Base-by-base conservation (phyloP, 768 basidiomycete genomes). In the Trametopsis cervina region DNA sequence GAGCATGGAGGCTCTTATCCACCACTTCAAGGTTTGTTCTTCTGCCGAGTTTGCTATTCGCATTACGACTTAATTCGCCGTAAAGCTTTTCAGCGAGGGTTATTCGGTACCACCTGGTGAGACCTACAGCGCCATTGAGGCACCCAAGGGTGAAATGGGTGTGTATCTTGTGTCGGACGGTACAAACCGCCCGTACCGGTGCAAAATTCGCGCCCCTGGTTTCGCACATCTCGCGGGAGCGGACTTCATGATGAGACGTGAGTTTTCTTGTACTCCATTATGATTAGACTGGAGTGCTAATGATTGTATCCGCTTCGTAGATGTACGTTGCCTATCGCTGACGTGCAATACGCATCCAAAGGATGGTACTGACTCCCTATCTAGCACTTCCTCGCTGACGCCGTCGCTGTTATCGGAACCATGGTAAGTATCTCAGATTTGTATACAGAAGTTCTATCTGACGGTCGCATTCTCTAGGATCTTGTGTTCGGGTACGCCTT, bases 161-260 rank as follows among this genome's bases (percentile, higher is more conserved):
- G 95, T 99, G 40, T 99, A 94, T 72, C 83, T 99, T 44, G 92
- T 99, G 53, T 96, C 93, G 81, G 95, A 98, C 67, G 94, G 95
- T 42, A 80, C 89, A 10, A 95, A 98, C 70, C 80, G 94, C 22
- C 95, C 95, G 13, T 98, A 99, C 70, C 75, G 92, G 61, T 97
- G 94, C 71, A 92, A 89, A 68, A 99, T 97, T 58, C 89, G 94
- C 60, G 94, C 94, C 5, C 93, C 94, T 26, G 94, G 94, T 13
- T 95, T 95, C 59, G 91, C 92, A 20, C 96, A 98, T 67, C 75
- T 98, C 53, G 91, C 92, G 23, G 95, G 94, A 17, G 77, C 91
- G 2, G 96, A 99, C 67, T 96, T 98, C 63, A 97, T 98, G 89
- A 93, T 91, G 85, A 83, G 89, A 80, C 80, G 85, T 87, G 65